phyloP scores from a whole-genome alignment of 2,329 filamentous ascomycete genomes.

The Amesomyces nigricolor region DNA sequence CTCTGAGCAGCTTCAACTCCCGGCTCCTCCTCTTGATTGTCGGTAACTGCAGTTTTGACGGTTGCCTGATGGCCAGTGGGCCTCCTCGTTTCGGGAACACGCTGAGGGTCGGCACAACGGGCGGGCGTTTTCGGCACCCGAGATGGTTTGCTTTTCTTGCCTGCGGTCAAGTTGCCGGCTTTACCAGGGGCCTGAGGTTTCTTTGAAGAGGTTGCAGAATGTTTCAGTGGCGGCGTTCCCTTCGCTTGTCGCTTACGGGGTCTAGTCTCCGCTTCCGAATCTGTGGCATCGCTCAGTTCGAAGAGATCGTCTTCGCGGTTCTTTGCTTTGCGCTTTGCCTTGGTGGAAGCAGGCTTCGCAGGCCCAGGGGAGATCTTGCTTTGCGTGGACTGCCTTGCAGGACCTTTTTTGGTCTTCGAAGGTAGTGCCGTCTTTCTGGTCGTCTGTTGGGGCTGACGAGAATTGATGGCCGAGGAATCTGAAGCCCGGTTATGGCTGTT shows the following conservation, averaged over 20 bases:
- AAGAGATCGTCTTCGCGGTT: neutral
- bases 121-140: neutral
- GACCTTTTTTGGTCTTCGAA: neutral
- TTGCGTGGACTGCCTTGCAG: neutral
- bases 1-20: no score
- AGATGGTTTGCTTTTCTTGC: neutral
- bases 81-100: neutral
- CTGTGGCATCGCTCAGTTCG: slow-evolving; percentile 9
- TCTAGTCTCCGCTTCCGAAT: neutral
- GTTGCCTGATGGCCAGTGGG: no score
- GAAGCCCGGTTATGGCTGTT: neutral
- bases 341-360: neutral
- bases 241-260: slow-evolving; percentile 6
- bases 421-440: neutral
- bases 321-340: neutral
- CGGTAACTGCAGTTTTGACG: neutral
- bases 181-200: neutral
- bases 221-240: neutral
- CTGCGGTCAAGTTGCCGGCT: neutral
- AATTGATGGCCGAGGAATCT: neutral
- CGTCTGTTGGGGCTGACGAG: neutral
- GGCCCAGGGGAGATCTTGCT: neutral
- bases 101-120: neutral
- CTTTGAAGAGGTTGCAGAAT: neutral
- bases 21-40: no score